phyloP scores from a whole-genome alignment of 257 asterid species.

The Paraleonurus japonicus region DNA sequence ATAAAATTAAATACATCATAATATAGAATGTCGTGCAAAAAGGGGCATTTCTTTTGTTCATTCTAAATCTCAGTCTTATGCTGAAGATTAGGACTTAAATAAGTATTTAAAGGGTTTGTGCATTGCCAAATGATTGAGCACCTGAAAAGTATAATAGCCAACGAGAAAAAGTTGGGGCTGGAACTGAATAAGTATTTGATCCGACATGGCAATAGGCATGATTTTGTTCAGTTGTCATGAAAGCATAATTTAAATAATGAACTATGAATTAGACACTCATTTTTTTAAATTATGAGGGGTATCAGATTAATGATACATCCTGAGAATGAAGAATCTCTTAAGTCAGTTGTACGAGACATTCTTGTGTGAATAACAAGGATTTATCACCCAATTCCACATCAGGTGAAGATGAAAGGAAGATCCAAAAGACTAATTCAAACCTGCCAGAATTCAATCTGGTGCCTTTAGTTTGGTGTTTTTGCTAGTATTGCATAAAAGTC shows the following conservation, averaged over 20 bases:
- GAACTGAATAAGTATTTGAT: not conserved
- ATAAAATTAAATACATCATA: not conserved
- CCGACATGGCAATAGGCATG: not conserved
- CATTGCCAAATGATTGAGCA: not conserved
- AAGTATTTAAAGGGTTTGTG: not conserved
- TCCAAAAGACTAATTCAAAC: too few relatives aligned
- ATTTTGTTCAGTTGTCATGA: not conserved
- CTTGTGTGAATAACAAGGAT: not conserved
- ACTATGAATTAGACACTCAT: not conserved
- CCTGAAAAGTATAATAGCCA: conserved; percentile 5
- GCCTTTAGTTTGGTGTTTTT: not conserved
- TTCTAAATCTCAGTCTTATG: not conserved
- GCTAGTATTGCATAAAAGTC: not conserved
- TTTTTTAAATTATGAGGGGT: not conserved
- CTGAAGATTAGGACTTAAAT: not conserved
- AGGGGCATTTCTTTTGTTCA: not conserved
- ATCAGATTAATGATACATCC: not conserved
- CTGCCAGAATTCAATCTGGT: too few relatives aligned
- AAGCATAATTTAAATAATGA: not conserved
- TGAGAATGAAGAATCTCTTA: not conserved
- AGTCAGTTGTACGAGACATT: not conserved
- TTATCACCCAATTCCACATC: not conserved
- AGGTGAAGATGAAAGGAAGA: too few relatives aligned
- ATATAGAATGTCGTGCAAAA: not conserved
- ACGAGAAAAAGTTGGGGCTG: not conserved